Percentiles rank a stretch among this genome's conserved stretches.
Conservation (phyloP, 2,329 filamentous ascomycete genomes). For the Thelonectria olida region DNA sequence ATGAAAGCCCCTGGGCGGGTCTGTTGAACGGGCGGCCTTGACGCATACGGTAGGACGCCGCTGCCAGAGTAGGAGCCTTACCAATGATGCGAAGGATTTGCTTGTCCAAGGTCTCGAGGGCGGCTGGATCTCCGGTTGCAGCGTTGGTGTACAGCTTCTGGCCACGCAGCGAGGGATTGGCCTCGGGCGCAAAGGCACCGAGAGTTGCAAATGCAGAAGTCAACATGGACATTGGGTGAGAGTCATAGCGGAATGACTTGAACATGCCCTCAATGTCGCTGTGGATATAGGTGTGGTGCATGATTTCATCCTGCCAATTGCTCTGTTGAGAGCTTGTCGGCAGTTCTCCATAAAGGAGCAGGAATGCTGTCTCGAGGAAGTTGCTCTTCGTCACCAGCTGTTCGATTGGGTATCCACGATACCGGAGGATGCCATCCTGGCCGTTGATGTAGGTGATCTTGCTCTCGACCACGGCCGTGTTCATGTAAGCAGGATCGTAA, state of each 20-base stretch:
- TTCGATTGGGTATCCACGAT: conserved; percentile 62
- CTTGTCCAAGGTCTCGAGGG: conserved; percentile 57
- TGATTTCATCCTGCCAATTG: conserved; percentile 57
- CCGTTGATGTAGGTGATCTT: conserved; percentile 64
- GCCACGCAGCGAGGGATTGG: conserved; percentile 59
- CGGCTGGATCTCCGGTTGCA: conserved; percentile 50
- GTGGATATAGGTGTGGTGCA: conserved; percentile 61
- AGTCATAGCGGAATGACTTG: conserved; percentile 61
- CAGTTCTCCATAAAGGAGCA: conserved; percentile 62
- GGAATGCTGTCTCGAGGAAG: conserved; percentile 59
- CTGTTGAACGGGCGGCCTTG: conserved; percentile 61
- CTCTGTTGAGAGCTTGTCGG: conserved; percentile 53
- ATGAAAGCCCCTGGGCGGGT: conserved; percentile 57
- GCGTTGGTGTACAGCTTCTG: conserved; percentile 60
- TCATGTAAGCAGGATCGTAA: conserved; percentile 63
- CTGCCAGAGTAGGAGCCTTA: conserved; percentile 60
- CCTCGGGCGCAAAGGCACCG: conserved; percentile 59
- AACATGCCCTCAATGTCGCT: conserved; percentile 60
- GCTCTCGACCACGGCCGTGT: conserved; percentile 60
- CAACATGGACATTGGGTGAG: conserved; percentile 62
- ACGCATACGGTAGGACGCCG: conserved; percentile 62
- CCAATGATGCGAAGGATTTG: conserved; percentile 62
- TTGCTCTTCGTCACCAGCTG: conserved; percentile 59
- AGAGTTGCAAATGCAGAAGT: conserved; percentile 59
- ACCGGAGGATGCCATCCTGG: conserved; percentile 59